Percentiles rank a stretch among this genome's conserved stretches.
Evolutionary conservation across 768 basidiomycete genomes (phyloP).

Genomic region (Kwoniella sp.): DNA sequence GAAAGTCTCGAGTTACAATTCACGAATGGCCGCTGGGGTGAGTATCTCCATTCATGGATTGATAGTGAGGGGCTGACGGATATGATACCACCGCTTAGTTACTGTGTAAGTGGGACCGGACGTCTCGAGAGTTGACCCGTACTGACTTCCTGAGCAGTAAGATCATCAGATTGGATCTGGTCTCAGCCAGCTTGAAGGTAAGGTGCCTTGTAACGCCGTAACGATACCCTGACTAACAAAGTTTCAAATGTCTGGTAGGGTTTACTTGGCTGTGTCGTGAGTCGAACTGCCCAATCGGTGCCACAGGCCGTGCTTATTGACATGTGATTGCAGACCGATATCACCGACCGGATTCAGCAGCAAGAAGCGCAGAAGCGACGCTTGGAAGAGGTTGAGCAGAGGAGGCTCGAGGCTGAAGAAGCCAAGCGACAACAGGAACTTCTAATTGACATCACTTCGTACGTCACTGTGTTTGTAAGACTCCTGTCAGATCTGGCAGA

Average conservation of each 20-base stretch:
- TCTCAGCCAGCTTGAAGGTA: constrained; percentile 25
- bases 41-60: constrained; percentile 3
- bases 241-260: constrained; percentile 5
- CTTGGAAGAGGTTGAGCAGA: constrained; percentile 41
- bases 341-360: constrained; percentile 46
- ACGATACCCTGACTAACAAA: background rate
- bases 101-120: no score
- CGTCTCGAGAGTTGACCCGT: no score
- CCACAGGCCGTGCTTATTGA: background rate
- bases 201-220: background rate
- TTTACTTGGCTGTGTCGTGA: constrained; percentile 28
- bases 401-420: constrained; percentile 50
- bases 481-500: no score
- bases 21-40: constrained; percentile 43
- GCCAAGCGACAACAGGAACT: constrained; percentile 57
- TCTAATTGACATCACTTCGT: constrained; percentile 58
- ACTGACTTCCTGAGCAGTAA: constrained; percentile 6
- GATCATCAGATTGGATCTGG: constrained; percentile 31
- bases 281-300: background rate
- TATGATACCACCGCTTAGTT: no score
- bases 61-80: background rate
- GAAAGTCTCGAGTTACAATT: constrained; percentile 33
- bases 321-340: constrained; percentile 32
- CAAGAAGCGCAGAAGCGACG: constrained; percentile 47
- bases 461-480: constrained; percentile 27